Evolutionary conservation across 148 eudicot genomes (phyloP).

Genomic region (Chenopodium quinoa): DNA sequence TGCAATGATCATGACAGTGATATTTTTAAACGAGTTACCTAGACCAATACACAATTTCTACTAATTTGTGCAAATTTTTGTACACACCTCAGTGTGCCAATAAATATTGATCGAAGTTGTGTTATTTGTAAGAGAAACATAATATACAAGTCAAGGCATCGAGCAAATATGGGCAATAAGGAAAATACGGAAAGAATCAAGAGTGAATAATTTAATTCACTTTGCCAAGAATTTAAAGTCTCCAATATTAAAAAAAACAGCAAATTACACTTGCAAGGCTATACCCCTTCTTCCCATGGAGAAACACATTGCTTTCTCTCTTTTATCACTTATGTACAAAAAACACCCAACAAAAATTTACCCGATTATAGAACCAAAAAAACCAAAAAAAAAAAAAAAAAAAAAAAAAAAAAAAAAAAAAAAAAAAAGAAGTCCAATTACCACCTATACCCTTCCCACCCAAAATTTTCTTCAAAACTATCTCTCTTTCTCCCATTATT

Average conservation of each 20-base stretch:
- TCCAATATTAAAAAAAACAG: background rate
- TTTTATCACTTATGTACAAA: conserved; percentile 20
- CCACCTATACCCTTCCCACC: conserved; percentile 33
- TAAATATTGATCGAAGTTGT: no score
- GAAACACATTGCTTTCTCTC: conserved; percentile 15
- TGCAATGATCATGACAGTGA: no score
- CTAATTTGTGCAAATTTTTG: no score
- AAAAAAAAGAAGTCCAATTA: background rate
- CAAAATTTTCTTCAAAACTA: conserved; percentile 15
- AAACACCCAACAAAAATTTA: conserved; percentile 6
- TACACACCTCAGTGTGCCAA: no score
- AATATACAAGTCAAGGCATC: background rate
- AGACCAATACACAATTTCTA: no score
- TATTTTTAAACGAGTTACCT: no score
- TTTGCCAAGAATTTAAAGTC: conserved; percentile 23
- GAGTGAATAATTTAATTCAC: conserved; percentile 34
- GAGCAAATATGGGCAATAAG: background rate
- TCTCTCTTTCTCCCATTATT: conserved; percentile 15
- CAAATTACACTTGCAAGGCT: conserved; percentile 23
- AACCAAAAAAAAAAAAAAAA: no score
- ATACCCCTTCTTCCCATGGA: conserved; percentile 22
- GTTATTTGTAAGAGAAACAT: no score
- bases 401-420: no score
- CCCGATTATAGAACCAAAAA: background rate
- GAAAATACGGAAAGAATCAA: conserved; percentile 28